A percentile compares a stretch with the other conserved stretches of the same genome.
Conservation (phyloP, 1,284 basidiomycete genomes). For the Paramarasmius palmivorus region DNA sequence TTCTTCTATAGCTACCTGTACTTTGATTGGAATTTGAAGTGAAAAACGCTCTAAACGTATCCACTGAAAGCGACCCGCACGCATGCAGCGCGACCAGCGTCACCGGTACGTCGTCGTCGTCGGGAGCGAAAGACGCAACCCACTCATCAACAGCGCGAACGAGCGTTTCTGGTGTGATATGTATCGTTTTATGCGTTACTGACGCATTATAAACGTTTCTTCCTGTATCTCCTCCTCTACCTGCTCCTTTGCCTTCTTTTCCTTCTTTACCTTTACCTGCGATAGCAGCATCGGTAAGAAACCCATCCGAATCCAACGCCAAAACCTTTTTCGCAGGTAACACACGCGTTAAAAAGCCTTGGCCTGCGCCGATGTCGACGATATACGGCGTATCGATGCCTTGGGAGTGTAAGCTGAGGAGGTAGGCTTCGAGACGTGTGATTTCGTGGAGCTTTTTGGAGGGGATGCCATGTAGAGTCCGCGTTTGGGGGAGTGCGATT, state of each 20-base stretch:
- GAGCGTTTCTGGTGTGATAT: conserved; percentile 46
- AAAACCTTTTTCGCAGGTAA: conserved; percentile 40
- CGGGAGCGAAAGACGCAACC: conserved; percentile 23
- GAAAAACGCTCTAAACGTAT: conserved; percentile 42
- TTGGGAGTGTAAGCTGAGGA: too few species aligned
- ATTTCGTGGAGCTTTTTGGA: too few species aligned
- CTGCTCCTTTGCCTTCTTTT: too few species aligned
- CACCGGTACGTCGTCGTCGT: conserved; percentile 39
- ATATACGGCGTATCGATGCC: conserved; percentile 24
- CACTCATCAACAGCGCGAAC: conserved; percentile 42
- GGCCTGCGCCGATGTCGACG: conserved; percentile 57
- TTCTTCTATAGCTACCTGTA: not conserved
- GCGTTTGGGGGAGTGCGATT: too few species aligned
- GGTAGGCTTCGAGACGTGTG: too few species aligned
- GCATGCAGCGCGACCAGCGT: conserved; percentile 67
- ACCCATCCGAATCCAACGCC: conserved; percentile 48
- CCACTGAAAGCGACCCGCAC: conserved; percentile 48
- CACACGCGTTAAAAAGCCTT: conserved; percentile 53
- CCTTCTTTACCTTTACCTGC: conserved; percentile 18
- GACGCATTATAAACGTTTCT: not conserved
- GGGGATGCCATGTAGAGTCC: too few species aligned
- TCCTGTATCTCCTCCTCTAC: too few species aligned
- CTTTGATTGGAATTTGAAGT: conserved; percentile 10
- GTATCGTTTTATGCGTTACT: conserved; percentile 49
- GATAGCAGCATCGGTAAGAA: conserved; percentile 43